Evolutionary conservation across 306 rosid species (phyloP), one percentile per base, ranked within the genome.

Genomic region (Trichosanthes cucumerina): DNA sequence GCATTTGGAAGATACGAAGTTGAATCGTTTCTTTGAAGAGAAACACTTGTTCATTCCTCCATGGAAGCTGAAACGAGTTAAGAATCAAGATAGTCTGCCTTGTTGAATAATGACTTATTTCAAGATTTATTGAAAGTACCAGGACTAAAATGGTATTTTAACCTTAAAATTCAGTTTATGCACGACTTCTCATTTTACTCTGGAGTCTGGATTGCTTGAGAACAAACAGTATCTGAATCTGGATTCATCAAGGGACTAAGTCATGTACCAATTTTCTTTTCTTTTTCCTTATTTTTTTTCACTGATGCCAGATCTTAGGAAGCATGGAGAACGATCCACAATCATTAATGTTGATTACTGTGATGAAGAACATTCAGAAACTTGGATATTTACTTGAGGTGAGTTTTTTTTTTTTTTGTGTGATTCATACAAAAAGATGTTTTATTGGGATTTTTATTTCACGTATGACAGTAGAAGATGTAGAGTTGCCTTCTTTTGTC

Each of bases 311-410:
- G 99, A 81, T 95, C 73, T 82, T 91, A 62, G 96, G 97, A 80
- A 82, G 88, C 86, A 85, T 88, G 96, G 86, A 78, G 80, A 89
- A 84, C 75, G 89, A 90, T 87, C 90, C 96, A 64, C 92, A 85
- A 39, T 84, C 97, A 39, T 41, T 95, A 87, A 87, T 89, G 97
- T 78, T 95, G 90, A 64, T 91, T 82, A 91, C 97, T 19, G 85
- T 88, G 77, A 82, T 90, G 80, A 93, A 81, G 87, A 91, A 88
- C 80, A 82, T 95, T 34, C 90, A 90, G 85, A 92, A 86, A 76
- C 88, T 95, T 81, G 99, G 99, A 75, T 95, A 95, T 85, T 83
- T 72, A 46, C 78, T 95, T 79, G 88, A 91, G 97, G 99, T 89
- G 82, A 86, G 87, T 79, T 52, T 39, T 82, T 81, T 74, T 31